Conservation (phyloP, 768 basidiomycete genomes). For the Collybiopsis luxurians region DNA sequence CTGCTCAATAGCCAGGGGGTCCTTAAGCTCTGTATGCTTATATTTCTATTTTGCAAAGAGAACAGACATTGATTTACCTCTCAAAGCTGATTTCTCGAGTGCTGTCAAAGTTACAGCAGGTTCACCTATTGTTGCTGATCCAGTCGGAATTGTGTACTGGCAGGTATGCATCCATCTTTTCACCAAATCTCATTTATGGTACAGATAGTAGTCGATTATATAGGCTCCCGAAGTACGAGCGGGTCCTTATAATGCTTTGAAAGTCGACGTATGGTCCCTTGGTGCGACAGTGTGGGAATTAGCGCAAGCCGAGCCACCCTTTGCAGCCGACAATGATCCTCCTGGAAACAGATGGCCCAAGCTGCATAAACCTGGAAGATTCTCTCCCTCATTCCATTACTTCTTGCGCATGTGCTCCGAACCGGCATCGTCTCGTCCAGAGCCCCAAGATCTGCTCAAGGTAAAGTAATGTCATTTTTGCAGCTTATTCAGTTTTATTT, state of each 20-base stretch:
- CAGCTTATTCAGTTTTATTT: neutral
- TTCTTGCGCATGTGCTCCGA: constrained; percentile 69
- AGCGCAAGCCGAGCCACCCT: constrained; percentile 73
- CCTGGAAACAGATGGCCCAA: constrained; percentile 66
- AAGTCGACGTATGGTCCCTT: constrained; percentile 78
- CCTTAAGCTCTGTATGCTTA: constrained; percentile 66
- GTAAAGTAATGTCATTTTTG: constrained; percentile 34
- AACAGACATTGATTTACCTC: neutral
- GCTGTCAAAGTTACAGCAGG: constrained; percentile 60
- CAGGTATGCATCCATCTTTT: constrained; percentile 44
- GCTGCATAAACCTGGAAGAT: constrained; percentile 53
- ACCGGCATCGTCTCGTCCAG: constrained; percentile 53
- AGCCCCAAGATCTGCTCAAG: constrained; percentile 53
- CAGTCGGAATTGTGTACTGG: constrained; percentile 77
- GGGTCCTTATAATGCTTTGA: constrained; percentile 68
- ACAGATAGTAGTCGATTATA: neutral
- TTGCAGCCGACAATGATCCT: constrained; percentile 50
- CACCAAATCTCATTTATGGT: neutral
- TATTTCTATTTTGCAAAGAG: neutral
- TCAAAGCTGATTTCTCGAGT: constrained; percentile 75
- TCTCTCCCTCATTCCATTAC: constrained; percentile 68
- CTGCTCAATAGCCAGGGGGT: constrained; percentile 67
- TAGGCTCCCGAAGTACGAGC: constrained; percentile 73
- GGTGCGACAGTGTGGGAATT: constrained; percentile 86
- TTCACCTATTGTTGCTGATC: constrained; percentile 51